Base-by-base conservation (phyloP, 2,329 filamentous ascomycete species). In the Harringtonia lauricola region DNA sequence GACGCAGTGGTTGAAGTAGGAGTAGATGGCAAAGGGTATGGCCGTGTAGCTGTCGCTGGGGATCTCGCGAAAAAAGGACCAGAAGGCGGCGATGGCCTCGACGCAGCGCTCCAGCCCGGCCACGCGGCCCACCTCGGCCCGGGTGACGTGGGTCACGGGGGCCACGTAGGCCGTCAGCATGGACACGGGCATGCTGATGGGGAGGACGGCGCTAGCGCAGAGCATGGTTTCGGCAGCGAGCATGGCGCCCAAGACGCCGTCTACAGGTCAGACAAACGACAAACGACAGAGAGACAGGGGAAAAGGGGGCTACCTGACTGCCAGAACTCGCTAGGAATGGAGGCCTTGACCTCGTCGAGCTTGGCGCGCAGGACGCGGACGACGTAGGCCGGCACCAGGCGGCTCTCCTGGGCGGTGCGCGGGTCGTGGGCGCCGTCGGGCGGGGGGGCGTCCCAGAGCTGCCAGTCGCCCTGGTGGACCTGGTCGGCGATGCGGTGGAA, bases 401-500 rank as follows among this genome's bases (percentile, higher is more conserved):
- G 22, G 14, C 39, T 24, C 38, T 34, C 37, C 12, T 22, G 21
- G 12, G 21, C 12, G 4, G 30, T 14, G 6, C n/a, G n/a, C 6
- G 12, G 8, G 15, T 12, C 8, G 29, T n/a, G 28, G 28, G 10
- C 10, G 35, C 41, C 36, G 0, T 15, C 21, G 4, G 22, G 7
- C 15, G 41, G 21, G 21, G 9, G 21, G 2, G 7, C 41, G 42
- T 55, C 56, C 17, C 48, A 44, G 12, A 47, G 44, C 31, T 52
- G 57, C 37, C 47, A 51, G 4, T 47, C 47, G 30, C 49, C 51
- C 28, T 49, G 50, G n/a, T 44, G 53, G 10, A 57, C 44, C 43
- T 61, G 52, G 31, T 70, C 65, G 31, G 56, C 51, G 10, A 70
- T 52, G 12, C 64, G 58, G 45, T 69, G 65, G 12, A 66, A 57